Percentiles rank a stretch among this genome's conserved stretches.
Conservation (phyloP, 2,329 filamentous ascomycete genomes). For the Cordyceps javanica region DNA sequence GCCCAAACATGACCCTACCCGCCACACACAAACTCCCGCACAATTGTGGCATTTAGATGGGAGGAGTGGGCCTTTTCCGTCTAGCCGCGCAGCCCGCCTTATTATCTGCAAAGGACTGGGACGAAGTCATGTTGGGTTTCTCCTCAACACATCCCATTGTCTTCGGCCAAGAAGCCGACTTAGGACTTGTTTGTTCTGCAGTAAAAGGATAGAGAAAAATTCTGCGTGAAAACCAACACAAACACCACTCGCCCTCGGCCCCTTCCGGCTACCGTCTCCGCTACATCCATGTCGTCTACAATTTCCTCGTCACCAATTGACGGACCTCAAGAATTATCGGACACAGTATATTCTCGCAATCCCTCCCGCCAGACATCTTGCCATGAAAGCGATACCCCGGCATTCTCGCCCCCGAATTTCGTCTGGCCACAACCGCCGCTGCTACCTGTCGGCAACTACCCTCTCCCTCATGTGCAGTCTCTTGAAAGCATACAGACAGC, state of each 20-base stretch:
- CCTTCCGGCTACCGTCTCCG: background rate
- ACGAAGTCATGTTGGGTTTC: background rate
- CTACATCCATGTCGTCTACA: constrained; percentile 9
- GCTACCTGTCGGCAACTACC: background rate
- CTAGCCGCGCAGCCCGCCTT: background rate
- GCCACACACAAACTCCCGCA: background rate
- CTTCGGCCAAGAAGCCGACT: constrained; percentile 1
- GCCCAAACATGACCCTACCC: background rate
- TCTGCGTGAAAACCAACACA: background rate
- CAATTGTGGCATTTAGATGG: constrained; percentile 1
- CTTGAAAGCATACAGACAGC: background rate
- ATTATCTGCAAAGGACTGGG: constrained; percentile 3
- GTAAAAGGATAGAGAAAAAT: background rate
- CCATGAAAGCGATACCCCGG: background rate
- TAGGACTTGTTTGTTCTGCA: background rate
- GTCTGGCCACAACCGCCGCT: background rate
- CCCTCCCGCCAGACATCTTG: constrained; percentile 5
- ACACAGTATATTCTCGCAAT: background rate
- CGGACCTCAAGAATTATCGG: background rate
- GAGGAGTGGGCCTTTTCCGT: background rate
- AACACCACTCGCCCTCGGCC: background rate
- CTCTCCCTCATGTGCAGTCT: background rate
- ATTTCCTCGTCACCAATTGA: constrained; percentile 1
- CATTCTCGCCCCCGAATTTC: background rate
- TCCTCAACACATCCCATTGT: background rate